Evolutionary conservation across 129 eudicot genomes (phyloP), one percentile per base, ranked within the genome.

Genomic region (Flaveria sonorensis): DNA sequence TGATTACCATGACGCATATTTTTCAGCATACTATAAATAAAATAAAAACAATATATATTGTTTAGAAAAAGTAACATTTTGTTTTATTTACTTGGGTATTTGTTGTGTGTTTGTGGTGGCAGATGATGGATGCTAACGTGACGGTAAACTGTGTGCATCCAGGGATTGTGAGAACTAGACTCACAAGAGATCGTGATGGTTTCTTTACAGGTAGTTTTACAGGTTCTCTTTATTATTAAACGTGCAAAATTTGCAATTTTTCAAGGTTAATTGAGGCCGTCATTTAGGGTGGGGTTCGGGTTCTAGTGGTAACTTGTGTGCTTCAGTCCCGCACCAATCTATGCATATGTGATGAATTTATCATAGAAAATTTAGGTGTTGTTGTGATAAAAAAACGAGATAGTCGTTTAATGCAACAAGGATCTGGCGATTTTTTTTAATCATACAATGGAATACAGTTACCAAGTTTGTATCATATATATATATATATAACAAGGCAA

Each of bases 181-280:
- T 95, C 81, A 95, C 97, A 51, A 85, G 99, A 88, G 99, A 95
- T 9, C 90, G 94, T 30, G 97, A 95, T 86, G 99, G 99, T 85
- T 76, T 89, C 46, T 12, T 89, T 28, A 95, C 97, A 20, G 99
- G 99, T 56, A 72, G 15, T 24, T n/a, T 51, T 77, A 56, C 13
- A 20, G 7, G 40, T 4, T 36, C 40, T 5, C 7, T 5, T 36
- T 36, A 7, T 36, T 36, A 36, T 36, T 4, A 36, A 36, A 36
- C 40, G 7, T 6, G 40, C 1, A 36, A 36, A 32, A 36, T 36
- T 6, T 4, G 7, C 1, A 6, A 5, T 36, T 36, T 36, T 36
- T 36, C 40, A 6, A 36, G 40, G 40, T 36, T 36, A 36, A 5
- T 36, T 6, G 6, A 1, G 7, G 7, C 5, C 5, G 40, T 36